Percentiles rank a stretch among this genome's conserved stretches.
Evolutionary conservation across 495 filamentous ascomycete species (phyloP).

Genomic region (Sporormia fimetaria): DNA sequence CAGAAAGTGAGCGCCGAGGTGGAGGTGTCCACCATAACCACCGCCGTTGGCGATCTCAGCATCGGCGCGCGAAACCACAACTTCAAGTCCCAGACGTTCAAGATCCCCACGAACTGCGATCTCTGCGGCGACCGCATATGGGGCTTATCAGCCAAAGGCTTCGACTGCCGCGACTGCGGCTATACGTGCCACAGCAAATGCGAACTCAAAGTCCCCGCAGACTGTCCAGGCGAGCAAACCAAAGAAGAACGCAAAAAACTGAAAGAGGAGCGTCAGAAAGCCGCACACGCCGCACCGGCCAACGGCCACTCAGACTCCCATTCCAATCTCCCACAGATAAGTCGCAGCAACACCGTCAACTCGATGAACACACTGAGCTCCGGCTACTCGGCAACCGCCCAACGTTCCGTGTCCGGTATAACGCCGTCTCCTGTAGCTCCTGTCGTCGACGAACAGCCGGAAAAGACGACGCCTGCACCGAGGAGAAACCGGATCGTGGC

Average conservation of each 20-base stretch:
- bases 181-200: conserved; percentile 98
- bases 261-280: conserved; percentile 69
- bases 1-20: conserved; percentile 80
- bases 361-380: conserved; percentile 82
- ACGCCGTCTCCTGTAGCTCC: conserved; percentile 39
- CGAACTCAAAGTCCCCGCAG: conserved; percentile 94
- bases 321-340: conserved; percentile 44
- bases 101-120: conserved; percentile 97
- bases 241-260: conserved; percentile 93
- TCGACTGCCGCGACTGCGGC: conserved; percentile 88
- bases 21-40: conserved; percentile 78
- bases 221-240: conserved; percentile 83
- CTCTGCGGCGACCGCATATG: conserved; percentile 92
- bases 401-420: conserved; percentile 56
- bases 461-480: conserved; percentile 26
- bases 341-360: conserved; percentile 60
- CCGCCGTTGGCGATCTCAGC: conserved; percentile 79
- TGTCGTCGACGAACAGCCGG: conserved; percentile 32
- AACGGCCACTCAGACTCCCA: conserved; percentile 36
- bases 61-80: conserved; percentile 86
- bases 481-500: conserved; percentile 66
- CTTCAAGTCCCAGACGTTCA: conserved; percentile 95
- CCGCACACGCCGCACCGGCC: conserved; percentile 43
- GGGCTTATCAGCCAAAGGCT: conserved; percentile 91
- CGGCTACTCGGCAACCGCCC: conserved; percentile 69